phyloP scores from a whole-genome alignment of 2,329 filamentous ascomycete species.

The Claviceps pusilla region DNA sequence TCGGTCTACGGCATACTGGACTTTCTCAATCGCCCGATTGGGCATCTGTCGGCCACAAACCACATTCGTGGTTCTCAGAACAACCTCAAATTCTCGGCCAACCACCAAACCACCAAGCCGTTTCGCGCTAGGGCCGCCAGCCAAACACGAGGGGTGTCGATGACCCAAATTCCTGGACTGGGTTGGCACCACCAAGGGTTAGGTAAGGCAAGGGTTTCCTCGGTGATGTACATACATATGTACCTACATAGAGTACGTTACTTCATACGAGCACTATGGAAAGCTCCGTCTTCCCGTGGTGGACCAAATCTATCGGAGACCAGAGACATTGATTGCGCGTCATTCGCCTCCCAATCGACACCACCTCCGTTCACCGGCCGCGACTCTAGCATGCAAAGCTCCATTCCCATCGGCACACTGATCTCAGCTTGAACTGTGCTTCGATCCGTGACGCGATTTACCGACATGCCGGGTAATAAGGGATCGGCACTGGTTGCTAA shows the following conservation, averaged over 20 bases:
- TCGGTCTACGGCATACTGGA: not conserved
- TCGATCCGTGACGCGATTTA: not conserved
- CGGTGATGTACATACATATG: not conserved
- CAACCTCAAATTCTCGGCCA: not conserved
- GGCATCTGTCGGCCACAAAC: not conserved
- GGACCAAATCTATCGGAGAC: not conserved
- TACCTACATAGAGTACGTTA: not conserved
- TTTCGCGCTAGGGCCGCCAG: not conserved
- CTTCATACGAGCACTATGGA: not conserved
- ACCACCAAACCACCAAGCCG: not conserved
- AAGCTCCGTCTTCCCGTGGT: not conserved
- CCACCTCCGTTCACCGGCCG: not conserved
- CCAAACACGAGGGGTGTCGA: not conserved
- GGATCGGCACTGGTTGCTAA: not conserved
- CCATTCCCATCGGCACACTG: not conserved
- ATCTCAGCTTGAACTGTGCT: not conserved
- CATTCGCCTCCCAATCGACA: not conserved
- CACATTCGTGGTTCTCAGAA: not conserved
- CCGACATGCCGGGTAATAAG: not conserved
- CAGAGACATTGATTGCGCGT: not conserved
- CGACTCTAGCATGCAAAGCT: not conserved
- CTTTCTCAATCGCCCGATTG: not conserved
- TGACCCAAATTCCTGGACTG: not conserved
- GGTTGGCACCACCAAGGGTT: not conserved
- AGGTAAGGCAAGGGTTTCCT: not conserved